These are phyloP conservation scores for Coniosporium tulheliwenetii DNA, from an alignment of 2,329 filamentous ascomycete species.

Conservation along the genomic window DNA sequence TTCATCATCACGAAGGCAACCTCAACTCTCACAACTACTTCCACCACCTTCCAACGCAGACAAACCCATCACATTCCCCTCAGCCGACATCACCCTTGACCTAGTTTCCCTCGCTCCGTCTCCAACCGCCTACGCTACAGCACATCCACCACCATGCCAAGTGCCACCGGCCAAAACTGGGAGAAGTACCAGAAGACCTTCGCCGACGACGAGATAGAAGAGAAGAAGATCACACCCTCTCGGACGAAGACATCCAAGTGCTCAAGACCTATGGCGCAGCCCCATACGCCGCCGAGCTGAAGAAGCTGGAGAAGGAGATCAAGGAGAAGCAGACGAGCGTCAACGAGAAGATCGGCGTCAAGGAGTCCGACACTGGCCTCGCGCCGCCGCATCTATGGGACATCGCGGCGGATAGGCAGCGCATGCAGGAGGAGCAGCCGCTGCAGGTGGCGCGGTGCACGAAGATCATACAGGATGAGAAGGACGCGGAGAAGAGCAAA, in stretches of 20 bases:
- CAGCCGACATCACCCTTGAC: neutral
- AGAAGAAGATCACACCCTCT: conserved; percentile 98
- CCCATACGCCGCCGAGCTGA: conserved; percentile 82
- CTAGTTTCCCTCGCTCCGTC: neutral
- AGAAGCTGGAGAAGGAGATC: conserved; percentile 98
- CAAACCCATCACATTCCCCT: neutral
- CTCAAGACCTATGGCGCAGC: conserved; percentile 97
- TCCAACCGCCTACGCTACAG: conserved; percentile 2
- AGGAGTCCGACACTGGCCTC: conserved; percentile 97
- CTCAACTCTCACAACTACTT: neutral
- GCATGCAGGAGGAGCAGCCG: conserved; percentile 96
- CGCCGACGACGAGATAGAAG: conserved; percentile 89
- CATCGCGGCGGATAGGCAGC: conserved; percentile 90
- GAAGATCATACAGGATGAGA: conserved; percentile 96
- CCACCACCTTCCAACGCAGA: neutral
- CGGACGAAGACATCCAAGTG: conserved; percentile 98
- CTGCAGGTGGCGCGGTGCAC: conserved; percentile 96
- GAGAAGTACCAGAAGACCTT: conserved; percentile 98
- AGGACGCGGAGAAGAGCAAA: conserved; percentile 95
- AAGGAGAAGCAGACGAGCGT: conserved; percentile 98
- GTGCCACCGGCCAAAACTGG: conserved; percentile 86
- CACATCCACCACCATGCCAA: conserved; percentile 51
- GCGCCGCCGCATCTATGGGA: conserved; percentile 98
- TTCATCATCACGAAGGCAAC: neutral
- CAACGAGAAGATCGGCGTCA: conserved; percentile 82